phyloP scores from a whole-genome alignment of 257 asterid species.

The Echium plantagineum region DNA sequence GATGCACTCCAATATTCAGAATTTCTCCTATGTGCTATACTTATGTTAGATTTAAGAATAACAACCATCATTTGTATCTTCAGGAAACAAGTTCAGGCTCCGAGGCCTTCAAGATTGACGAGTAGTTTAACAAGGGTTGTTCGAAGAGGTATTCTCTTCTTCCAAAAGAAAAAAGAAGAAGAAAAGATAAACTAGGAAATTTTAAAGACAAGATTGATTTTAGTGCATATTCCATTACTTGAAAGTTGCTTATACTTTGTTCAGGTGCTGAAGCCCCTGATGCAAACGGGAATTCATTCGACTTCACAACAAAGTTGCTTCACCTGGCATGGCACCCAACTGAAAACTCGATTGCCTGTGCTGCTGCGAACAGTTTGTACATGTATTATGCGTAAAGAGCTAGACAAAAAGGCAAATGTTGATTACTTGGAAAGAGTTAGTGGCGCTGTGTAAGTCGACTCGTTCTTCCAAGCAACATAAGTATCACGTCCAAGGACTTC shows the following conservation, averaged over 20 bases:
- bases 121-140: background rate
- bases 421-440: conserved; percentile 20
- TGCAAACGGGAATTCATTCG: conserved; percentile 22
- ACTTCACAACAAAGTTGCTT: conserved; percentile 46
- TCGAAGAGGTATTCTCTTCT: background rate
- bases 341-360: conserved; percentile 49
- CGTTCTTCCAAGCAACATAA: conserved; percentile 14
- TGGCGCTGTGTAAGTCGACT: conserved; percentile 23
- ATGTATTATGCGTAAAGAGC: conserved; percentile 29
- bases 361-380: conserved; percentile 43
- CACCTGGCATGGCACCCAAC: conserved; percentile 75
- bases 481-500: conserved; percentile 30
- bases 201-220: background rate
- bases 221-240: background rate
- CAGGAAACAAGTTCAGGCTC: background rate
- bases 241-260: background rate
- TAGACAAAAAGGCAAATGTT: background rate
- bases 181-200: too few species aligned
- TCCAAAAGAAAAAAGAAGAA: background rate
- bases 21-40: background rate
- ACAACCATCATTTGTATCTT: background rate
- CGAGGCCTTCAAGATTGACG: background rate
- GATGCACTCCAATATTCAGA: background rate
- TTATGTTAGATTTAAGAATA: background rate
- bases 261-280: conserved; percentile 31